Evolutionary conservation across 2,329 filamentous ascomycete genomes (phyloP), one percentile per base, ranked within the genome.

Genomic region (Tolypocladium album): DNA sequence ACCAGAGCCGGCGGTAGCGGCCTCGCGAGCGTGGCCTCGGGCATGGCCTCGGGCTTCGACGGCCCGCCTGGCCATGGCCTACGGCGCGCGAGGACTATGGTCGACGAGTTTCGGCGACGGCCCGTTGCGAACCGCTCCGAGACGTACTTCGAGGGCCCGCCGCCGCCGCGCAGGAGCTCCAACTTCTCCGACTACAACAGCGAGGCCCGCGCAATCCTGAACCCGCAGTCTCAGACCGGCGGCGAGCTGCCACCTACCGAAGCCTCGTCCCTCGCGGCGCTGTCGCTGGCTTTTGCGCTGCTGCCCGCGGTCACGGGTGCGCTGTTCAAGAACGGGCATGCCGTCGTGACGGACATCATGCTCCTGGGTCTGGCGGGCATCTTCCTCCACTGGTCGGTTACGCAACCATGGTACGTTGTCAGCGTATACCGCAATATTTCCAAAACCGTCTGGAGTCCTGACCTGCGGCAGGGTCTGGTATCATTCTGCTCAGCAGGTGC

Each of bases 321-420:
- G 56, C 78, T 97, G 60, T 95, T 96, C 71, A 83, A 89, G 62
- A 89, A 96, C 75, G 93, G 93, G 15, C 88, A 87, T 66, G 84
- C 88, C 0, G 81, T 97, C 62, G 85, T 92, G 59, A 96, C 92
- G 0, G 93, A 97, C 72, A 75, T 96, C 36, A 88, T 94, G 67
- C 78, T 97, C 40, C 76, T 97, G 39, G 85, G 83, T 3, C 74
- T 97, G 62, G 89, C 90, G 2, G 90, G 88, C 5, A 82, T 97
- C 53, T 95, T 97, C 68, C 78, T 97, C 63, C 92, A 96, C 71
- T 97, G 92, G 90, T 92, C 90, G 56, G 88, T 97, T 52, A 88
- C 90, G 60, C 79, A 94, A 65, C 93, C 93, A 66, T 97, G 93
- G 92, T 92, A 77, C 22, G 43, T 47, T 12, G 50, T 8, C 50